Percentiles rank a stretch among this genome's conserved stretches.
Conservation (phyloP, 2,329 filamentous ascomycete species). For the Fusarium sp. region DNA sequence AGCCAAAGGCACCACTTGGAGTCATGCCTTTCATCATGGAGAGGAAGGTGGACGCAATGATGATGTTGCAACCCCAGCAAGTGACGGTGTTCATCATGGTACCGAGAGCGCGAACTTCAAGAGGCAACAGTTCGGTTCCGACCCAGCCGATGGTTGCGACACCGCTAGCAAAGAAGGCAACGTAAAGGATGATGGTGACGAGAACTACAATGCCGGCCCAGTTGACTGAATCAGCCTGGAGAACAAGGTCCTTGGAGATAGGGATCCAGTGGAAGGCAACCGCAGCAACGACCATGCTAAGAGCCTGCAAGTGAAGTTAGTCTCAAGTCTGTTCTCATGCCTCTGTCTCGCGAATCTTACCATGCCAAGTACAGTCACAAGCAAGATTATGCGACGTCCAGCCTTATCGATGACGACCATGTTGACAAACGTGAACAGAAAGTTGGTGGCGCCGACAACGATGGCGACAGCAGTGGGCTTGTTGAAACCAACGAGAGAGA, state of each 20-base stretch:
- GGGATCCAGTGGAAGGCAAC: constrained; percentile 58
- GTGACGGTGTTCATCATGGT: constrained; percentile 61
- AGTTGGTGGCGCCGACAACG: constrained; percentile 58
- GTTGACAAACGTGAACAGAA: constrained; percentile 61
- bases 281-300: constrained; percentile 52
- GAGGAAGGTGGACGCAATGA: constrained; percentile 62
- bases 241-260: constrained; percentile 54
- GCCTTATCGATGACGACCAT: constrained; percentile 57
- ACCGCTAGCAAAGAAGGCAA: constrained; percentile 54
- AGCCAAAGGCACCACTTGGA: constrained; percentile 61
- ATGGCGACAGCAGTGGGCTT: constrained; percentile 60
- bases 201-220: constrained; percentile 56
- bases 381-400: constrained; percentile 57
- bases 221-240: constrained; percentile 47
- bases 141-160: constrained; percentile 61
- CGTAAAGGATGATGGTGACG: constrained; percentile 46
- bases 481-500: constrained; percentile 60
- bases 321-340: constrained; percentile 46
- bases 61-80: constrained; percentile 60
- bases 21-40: constrained; percentile 59
- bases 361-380: constrained; percentile 58
- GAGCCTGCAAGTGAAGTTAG: constrained; percentile 53
- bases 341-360: not conserved
- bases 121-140: constrained; percentile 58
- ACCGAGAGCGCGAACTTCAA: constrained; percentile 59